These are phyloP conservation scores for Tilletia setariae DNA, from an alignment of 1,284 basidiomycete genomes.

Conservation along the genomic window DNA sequence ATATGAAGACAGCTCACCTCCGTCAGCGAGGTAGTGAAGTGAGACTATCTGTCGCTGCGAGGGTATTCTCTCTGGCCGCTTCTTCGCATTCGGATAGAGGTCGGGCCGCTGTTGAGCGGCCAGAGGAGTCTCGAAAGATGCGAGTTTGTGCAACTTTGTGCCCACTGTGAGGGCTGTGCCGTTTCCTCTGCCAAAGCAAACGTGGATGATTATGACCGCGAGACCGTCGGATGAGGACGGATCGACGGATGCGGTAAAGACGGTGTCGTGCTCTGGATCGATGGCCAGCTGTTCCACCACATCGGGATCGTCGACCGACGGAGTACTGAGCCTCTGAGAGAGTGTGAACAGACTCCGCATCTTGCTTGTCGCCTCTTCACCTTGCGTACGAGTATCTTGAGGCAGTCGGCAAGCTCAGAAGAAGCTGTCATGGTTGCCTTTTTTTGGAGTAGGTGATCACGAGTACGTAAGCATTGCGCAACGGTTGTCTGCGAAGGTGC, in stretches of 20 bases:
- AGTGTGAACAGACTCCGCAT: constrained; percentile 12
- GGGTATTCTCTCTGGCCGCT: background rate
- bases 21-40: constrained; percentile 43
- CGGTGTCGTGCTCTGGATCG: constrained; percentile 9
- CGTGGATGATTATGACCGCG: background rate
- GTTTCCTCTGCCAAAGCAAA: background rate
- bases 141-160: background rate
- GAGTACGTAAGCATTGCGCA: too few species aligned
- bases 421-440: too few species aligned
- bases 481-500: too few species aligned
- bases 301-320: background rate
- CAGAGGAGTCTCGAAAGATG: background rate
- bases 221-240: background rate
- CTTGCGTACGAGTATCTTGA: too few species aligned
- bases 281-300: background rate
- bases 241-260: background rate
- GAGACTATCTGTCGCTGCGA: constrained; percentile 27
- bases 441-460: too few species aligned
- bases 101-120: background rate
- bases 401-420: too few species aligned
- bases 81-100: background rate
- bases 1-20: constrained; percentile 34
- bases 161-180: background rate
- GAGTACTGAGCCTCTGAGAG: background rate
- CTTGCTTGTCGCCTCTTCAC: background rate